Evolutionary conservation across 148 eudicot genomes (phyloP), one percentile per base, ranked within the genome.

Genomic region (Chenopodium album): DNA sequence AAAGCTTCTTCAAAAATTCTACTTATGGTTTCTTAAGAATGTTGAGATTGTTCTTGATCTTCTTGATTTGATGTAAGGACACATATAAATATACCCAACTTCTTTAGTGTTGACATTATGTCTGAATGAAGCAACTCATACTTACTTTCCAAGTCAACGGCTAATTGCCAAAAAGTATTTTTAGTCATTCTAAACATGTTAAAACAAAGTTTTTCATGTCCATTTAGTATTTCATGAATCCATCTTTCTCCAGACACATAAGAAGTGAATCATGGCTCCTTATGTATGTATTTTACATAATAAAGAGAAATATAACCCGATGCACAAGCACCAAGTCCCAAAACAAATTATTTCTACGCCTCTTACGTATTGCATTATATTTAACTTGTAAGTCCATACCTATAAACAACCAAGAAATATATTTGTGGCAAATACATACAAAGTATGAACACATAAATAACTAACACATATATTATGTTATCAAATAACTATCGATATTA

Each of bases 231-330:
- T 47, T 76, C 52, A 60, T 60, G 41, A 29, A 76, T 76, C 69
- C 69, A 76, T 37, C 9, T 76, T 62, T 60, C 52, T 1, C 52
- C 52, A 0, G 54, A 62, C 9, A 32, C 4, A 62, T 56, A 20
- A 17, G 79, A 76, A 60, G 69, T 76, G 7, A 76, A 17, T 0
- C 79, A 76, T 76, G 69, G 68, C 29, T 76, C 29, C 28, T 76
- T 76, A 34, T 60, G 69, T 60, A 76, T 22, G 69, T 76, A 60
- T 0, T 26, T 76, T 7, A 59, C 48, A 32, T 76, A 76, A 60
- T 76, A 60, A 62, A 19, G 23, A 20, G 23, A 62, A 19, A 62
- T 62, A 62, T n/a, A 22, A 62, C 66, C 66, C 8, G n/a, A 20
- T 4, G n/a, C 26, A 62, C 9, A 62, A 22, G 26, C 66, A 62